phyloP scores from a whole-genome alignment of 371 early-diverging fungal species.

The Mortierella sp. region DNA sequence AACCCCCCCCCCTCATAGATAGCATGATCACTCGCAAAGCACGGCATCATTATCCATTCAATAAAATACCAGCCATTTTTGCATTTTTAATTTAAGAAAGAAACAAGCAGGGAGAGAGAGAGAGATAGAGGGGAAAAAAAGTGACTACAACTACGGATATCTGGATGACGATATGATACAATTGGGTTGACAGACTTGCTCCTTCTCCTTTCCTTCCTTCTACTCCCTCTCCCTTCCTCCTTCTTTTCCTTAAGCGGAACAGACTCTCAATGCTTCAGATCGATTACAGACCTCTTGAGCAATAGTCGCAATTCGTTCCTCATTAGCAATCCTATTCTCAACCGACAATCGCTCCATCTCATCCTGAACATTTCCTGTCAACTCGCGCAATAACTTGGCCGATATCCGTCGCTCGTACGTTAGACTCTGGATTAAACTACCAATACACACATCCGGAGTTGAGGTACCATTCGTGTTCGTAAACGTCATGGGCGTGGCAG shows the following conservation, averaged over 20 bases:
- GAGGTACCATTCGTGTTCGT: conserved; percentile 2
- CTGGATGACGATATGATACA: too few species aligned
- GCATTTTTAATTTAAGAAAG: too few species aligned
- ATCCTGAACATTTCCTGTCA: conserved; percentile 25
- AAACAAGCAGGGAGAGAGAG: too few species aligned
- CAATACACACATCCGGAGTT: conserved; percentile 25
- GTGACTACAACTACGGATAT: too few species aligned
- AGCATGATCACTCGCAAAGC: too few species aligned
- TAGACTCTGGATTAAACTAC: conserved; percentile 21
- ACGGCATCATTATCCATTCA: too few species aligned
- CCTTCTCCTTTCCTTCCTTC: not conserved
- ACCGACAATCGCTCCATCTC: conserved; percentile 39
- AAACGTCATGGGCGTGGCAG: not conserved
- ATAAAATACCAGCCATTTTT: too few species aligned
- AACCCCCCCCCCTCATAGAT: too few species aligned
- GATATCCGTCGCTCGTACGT: conserved; percentile 17
- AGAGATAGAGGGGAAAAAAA: too few species aligned
- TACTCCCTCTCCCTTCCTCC: too few species aligned
- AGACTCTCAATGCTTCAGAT: conserved; percentile 9
- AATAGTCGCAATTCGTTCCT: conserved; percentile 30
- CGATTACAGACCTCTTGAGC: conserved; percentile 41
- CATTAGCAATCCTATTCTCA: conserved; percentile 27
- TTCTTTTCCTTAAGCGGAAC: not conserved
- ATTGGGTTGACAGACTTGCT: too few species aligned
- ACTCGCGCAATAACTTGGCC: conserved; percentile 16